phyloP scores from a whole-genome alignment of 2,329 filamentous ascomycete species.

The Macrophomina phaseolina region DNA sequence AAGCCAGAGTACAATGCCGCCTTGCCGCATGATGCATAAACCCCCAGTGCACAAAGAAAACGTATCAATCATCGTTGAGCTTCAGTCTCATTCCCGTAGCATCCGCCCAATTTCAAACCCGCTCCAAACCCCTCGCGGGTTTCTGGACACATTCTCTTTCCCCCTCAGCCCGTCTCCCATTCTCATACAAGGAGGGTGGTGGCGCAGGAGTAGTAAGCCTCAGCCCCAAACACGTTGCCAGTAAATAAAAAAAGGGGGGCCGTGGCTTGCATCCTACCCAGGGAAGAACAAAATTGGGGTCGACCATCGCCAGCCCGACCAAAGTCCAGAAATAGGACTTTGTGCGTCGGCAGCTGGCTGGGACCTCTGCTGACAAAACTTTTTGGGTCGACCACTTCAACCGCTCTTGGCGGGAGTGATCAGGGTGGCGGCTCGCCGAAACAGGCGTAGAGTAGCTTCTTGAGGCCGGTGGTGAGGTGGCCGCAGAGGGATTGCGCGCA shows the following conservation, averaged over 20 bases:
- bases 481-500: constrained; percentile 1
- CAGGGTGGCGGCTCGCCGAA: not conserved
- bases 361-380: not conserved
- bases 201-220: constrained; percentile 12
- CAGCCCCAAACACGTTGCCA: constrained; percentile 11
- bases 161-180: not conserved
- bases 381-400: constrained; percentile 14
- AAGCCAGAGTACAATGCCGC: not conserved
- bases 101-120: not conserved
- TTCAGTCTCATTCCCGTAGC: not conserved
- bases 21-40: not conserved
- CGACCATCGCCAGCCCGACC: not conserved
- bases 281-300: not conserved
- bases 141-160: not conserved
- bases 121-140: not conserved
- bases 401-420: constrained; percentile 21
- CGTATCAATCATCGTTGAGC: constrained; percentile 8
- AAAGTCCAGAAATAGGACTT: not conserved
- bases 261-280: not conserved
- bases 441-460: not conserved
- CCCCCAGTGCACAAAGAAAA: constrained; percentile 7
- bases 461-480: not conserved
- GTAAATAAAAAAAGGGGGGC: not conserved
- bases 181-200: not conserved
- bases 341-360: not conserved